Conservation (phyloP, 1,139 yeast species). For the Hemisphaericaspora subhashii region DNA sequence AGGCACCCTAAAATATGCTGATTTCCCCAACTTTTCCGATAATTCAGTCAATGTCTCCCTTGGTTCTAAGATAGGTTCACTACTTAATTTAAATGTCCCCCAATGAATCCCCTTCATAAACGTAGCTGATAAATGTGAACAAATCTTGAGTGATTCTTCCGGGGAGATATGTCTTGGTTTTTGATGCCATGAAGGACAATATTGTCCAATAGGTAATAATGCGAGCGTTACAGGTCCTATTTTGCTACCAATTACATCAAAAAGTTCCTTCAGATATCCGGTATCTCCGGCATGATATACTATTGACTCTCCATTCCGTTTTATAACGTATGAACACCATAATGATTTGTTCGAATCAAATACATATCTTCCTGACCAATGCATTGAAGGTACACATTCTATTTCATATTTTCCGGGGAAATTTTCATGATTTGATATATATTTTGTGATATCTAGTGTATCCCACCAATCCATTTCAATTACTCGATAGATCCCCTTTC, state of each 20-base stretch:
- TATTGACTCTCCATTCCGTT: constrained; percentile 65
- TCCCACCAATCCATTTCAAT: constrained; percentile 96
- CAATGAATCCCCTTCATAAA: constrained; percentile 88
- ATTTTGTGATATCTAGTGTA: constrained; percentile 42
- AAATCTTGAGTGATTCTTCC: constrained; percentile 67
- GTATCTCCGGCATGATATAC: constrained; percentile 95
- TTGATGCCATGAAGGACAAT: constrained; percentile 94
- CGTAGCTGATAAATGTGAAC: constrained; percentile 58
- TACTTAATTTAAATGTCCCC: constrained; percentile 91
- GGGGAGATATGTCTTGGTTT: constrained; percentile 88
- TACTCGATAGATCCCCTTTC: constrained; percentile 54
- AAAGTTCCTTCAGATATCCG: constrained; percentile 76
- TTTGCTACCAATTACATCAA: constrained; percentile 58
- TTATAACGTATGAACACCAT: constrained; percentile 84
- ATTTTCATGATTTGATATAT: constrained; percentile 23
- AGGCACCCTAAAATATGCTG: constrained; percentile 31
- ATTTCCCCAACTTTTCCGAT: constrained; percentile 21
- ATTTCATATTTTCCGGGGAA: constrained; percentile 63
- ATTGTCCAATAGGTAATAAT: constrained; percentile 89
- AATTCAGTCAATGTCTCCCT: constrained; percentile 38
- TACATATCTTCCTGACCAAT: constrained; percentile 88
- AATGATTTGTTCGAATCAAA: constrained; percentile 76
- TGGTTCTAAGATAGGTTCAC: constrained; percentile 87
- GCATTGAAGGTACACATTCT: constrained; percentile 95
- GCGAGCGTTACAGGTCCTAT: constrained; percentile 70